Conservation (phyloP, 768 basidiomycete genomes). For the Lentinula aciculospora region DNA sequence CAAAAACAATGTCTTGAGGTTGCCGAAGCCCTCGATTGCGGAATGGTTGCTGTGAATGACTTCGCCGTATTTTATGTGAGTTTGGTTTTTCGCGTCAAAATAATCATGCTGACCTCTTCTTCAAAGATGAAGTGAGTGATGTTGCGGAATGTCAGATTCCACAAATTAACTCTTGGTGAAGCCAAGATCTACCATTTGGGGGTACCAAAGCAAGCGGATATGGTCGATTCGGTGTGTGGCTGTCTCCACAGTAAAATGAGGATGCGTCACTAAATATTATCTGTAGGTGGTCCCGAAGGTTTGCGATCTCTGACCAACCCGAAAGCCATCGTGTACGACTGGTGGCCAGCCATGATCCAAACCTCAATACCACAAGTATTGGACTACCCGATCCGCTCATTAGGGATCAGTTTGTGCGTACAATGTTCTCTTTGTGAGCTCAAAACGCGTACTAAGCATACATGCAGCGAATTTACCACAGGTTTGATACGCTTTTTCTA, state of each 20-base stretch:
- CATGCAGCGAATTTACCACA: constrained; percentile 42
- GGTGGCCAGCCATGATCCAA: constrained; percentile 77
- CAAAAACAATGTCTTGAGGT: constrained; percentile 74
- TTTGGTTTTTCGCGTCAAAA: constrained; percentile 5
- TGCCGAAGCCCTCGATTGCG: constrained; percentile 79
- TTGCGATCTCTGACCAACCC: constrained; percentile 81
- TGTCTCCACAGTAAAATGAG: constrained; percentile 5
- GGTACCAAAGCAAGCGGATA: constrained; percentile 90
- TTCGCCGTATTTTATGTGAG: constrained; percentile 84
- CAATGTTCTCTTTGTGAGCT: background rate
- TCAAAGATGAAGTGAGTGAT: constrained; percentile 59
- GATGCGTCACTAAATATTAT: background rate
- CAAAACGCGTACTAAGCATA: background rate
- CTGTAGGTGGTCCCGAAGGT: constrained; percentile 88
- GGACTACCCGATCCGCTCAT: constrained; percentile 79
- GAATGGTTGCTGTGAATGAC: constrained; percentile 97
- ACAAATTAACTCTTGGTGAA: constrained; percentile 18
- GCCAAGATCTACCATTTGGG: constrained; percentile 93
- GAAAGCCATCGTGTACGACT: constrained; percentile 83
- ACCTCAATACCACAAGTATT: constrained; percentile 83
- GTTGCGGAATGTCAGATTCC: constrained; percentile 9
- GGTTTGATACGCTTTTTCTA: constrained; percentile 48
- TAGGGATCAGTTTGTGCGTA: constrained; percentile 69
- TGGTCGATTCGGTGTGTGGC: constrained; percentile 76
- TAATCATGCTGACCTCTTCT: constrained; percentile 1